Evolutionary conservation across 305 asterid genomes (phyloP), one percentile per base, ranked within the genome.

Genomic region (Vinca major): DNA sequence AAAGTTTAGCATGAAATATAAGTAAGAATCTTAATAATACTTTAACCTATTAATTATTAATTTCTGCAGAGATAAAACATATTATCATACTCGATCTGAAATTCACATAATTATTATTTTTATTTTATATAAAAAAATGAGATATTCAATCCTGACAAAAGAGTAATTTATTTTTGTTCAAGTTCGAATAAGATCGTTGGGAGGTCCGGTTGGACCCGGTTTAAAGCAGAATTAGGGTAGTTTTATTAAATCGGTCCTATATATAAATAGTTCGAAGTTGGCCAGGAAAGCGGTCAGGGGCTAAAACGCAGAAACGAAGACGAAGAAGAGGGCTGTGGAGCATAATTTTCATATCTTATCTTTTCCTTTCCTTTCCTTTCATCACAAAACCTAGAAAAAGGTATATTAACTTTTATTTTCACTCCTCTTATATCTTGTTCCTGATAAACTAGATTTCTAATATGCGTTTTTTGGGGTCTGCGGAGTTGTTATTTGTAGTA

Each of bases 251-350:
- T 68, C 79, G 75, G 68, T 21, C 39, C 62, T 77, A 80, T 80
- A 77, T 77, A 80, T 80, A 77, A 67, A 77, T 52, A 41, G 3
- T 41, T 17, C 8, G 20, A 55, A 71, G 44, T 47, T 33, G 68
- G 45, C 36, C 56, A 1, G 65, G 10, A 58, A 47, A 68, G 72
- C 66, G 74, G 78, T 72, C 74, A 75, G 80, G 78, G 83, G 80
- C 68, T 26, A 26, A 65, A 79, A 72, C 67, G 77, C 65, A 72
- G 71, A 75, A 68, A 72, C 83, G 73, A 75, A 81, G 85, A 82
- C 80, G 71, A 66, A 75, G 80, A 73, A 78, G 85, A 78, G 82
- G 82, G 85, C 82, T 78, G 74, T 65, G 77, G 74, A 66, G 73
- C 73, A n/a, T 21, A 74, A 63, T 6, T 26, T 1, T 69, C 39